Evolutionary conservation across 1,284 basidiomycete species (phyloP).

Genomic region (Uromyces viciae-fabae): DNA sequence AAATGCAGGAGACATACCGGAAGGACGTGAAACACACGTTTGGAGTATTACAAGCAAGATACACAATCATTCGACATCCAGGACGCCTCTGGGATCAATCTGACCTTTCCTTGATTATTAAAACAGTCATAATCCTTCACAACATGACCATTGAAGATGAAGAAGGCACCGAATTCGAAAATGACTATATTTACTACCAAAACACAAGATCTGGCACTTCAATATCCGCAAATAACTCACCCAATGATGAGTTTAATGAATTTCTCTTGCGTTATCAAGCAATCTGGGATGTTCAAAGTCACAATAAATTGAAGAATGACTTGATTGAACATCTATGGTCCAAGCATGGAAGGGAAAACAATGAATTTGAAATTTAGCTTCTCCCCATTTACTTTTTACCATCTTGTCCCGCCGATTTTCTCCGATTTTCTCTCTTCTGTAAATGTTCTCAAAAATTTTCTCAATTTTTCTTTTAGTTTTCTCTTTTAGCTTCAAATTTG

Average conservation of each 20-base stretch:
- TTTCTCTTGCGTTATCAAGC: neutral
- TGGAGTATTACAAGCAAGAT: constrained; percentile 7
- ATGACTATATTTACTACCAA: neutral
- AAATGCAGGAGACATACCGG: neutral
- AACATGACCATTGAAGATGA: neutral
- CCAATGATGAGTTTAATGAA: neutral
- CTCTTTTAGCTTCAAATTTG: too few species aligned
- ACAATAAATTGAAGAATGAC: neutral
- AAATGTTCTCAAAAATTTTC: too few species aligned
- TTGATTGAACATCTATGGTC: constrained; percentile 8
- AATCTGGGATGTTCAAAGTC: neutral
- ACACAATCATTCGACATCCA: neutral
- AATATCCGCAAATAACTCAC: neutral
- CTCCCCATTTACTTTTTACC: too few species aligned
- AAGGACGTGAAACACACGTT: constrained; percentile 19
- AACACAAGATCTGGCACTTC: neutral
- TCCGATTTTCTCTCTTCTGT: too few species aligned
- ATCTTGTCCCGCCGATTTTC: too few species aligned
- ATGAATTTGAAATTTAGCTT: too few species aligned
- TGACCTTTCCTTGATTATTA: neutral
- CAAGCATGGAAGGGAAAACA: neutral
- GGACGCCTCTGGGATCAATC: neutral
- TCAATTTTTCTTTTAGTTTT: too few species aligned
- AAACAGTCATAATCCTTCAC: neutral
- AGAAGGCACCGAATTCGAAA: neutral